Base-by-base conservation (phyloP, 2,329 filamentous ascomycete species). In the Fusarium chaquense region DNA sequence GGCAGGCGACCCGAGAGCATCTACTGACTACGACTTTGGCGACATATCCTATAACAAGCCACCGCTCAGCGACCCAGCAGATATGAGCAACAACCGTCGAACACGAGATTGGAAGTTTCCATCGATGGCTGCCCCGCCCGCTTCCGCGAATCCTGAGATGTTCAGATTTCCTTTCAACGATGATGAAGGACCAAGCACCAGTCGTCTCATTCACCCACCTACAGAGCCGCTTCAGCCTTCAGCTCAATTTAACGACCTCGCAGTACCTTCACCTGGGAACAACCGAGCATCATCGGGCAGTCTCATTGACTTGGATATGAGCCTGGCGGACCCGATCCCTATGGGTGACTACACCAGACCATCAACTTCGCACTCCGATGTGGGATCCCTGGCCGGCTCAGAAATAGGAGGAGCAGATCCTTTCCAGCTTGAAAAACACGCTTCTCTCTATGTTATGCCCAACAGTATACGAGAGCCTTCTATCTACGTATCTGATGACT, bases 351-450 rank as follows among this genome's bases (percentile, higher is more conserved):
- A 82, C 16, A 82, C 84, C 1, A 81, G 86, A 2, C 87, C 87
- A 1, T 89, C 87, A 3, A 89, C 87, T 1, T 87, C 87, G 13
- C 85, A 89, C 74, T 90, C 88, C 1, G 87, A 89, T 63, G 85
- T 82, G 15, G 84, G 76, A 3, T 88, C 86, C 1, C 80, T 89
- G 13, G 82, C 83, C 10, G 87, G 87, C 52, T 88, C 87, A 1
- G 86, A 89, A 59, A 76, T 86, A 33, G 84, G 86, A 28, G 81
- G 83, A 15, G 83, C 81, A 3, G 87, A 88, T 69, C 87, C 88
- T 0, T 90, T 90, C 60, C 87, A 90, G 57, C 81, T 90, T 5
- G 89, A 91, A 75, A 84, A 85, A n/a, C 88, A 90, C 69, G 81
- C 86, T 2, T 89, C 87, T 2, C 78, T 89, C 2, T 87, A 88